Conservation (phyloP, 345 rosid species). For the Citrus inodora region DNA sequence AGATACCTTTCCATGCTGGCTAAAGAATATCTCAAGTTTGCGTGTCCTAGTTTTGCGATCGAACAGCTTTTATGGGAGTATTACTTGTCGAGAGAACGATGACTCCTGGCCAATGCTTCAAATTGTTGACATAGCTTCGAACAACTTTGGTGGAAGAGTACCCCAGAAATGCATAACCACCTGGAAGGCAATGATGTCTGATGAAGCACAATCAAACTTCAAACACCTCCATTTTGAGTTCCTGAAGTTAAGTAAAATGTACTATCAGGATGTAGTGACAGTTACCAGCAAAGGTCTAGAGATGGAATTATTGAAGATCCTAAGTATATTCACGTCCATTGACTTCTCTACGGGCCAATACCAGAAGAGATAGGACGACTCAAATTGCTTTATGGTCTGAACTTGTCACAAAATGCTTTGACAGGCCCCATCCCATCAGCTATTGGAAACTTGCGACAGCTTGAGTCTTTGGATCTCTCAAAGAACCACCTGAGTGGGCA, state of each 20-base stretch:
- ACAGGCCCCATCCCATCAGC: constrained; percentile 18
- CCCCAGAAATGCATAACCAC: constrained; percentile 11
- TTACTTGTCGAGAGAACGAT: constrained; percentile 18
- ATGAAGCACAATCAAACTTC: neutral
- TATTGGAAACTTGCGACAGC: constrained; percentile 18
- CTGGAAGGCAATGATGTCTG: constrained; percentile 41
- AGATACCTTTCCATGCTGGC: constrained; percentile 38
- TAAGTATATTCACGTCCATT: constrained; percentile 32
- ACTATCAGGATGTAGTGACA: constrained; percentile 36
- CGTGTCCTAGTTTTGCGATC: constrained; percentile 47
- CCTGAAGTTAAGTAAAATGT: neutral
- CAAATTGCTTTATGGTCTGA: constrained; percentile 17
- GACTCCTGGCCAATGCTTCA: constrained; percentile 33
- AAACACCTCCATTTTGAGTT: constrained; percentile 21
- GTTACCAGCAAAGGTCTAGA: constrained; percentile 41
- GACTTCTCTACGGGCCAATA: constrained; percentile 31
- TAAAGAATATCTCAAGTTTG: constrained; percentile 23
- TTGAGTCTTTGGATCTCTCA: constrained; percentile 40
- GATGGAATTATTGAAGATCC: constrained; percentile 40
- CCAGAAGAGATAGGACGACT: constrained; percentile 25
- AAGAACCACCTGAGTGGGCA: constrained; percentile 7
- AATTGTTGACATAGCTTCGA: constrained; percentile 45
- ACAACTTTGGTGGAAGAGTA: constrained; percentile 17
- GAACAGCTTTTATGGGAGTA: constrained; percentile 34
- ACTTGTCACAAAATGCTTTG: constrained; percentile 31